Evolutionary conservation across 1,284 basidiomycete genomes (phyloP).

Genomic region (Malassezia dermatis): DNA sequence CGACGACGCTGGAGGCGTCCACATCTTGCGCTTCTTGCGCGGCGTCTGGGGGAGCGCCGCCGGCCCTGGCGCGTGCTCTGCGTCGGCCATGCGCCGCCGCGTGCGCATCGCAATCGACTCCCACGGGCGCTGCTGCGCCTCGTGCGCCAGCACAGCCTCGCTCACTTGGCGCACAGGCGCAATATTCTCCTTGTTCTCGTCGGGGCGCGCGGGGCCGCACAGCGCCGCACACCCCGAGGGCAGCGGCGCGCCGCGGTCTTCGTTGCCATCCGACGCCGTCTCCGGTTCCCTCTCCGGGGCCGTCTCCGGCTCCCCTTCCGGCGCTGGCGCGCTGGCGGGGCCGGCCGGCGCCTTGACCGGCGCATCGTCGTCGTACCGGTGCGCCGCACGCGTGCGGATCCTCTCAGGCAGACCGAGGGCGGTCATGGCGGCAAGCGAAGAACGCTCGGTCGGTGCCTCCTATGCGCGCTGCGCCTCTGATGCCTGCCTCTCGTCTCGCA

Average conservation of each 20-base stretch:
- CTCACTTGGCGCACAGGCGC: constrained; percentile 32
- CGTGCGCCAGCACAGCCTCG: constrained; percentile 19
- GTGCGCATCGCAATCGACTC: constrained; percentile 29
- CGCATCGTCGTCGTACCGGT: background rate
- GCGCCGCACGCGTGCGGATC: background rate
- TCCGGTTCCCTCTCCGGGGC: background rate
- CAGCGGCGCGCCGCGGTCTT: constrained; percentile 13
- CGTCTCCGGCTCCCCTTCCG: background rate
- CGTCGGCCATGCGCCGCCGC: constrained; percentile 16
- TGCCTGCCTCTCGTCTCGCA: background rate
- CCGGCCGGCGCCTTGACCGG: background rate
- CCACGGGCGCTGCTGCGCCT: constrained; percentile 17
- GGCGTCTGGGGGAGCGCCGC: background rate
- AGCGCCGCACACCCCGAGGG: background rate
- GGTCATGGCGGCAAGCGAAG: background rate
- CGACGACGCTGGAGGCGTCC: constrained; percentile 18
- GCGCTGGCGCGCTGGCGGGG: background rate
- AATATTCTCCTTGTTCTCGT: constrained; percentile 47
- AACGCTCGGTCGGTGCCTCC: background rate
- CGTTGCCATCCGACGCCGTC: background rate
- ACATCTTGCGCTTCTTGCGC: background rate
- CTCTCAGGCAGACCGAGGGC: background rate
- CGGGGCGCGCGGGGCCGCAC: constrained; percentile 13
- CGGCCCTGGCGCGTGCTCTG: background rate
- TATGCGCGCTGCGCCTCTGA: background rate